Conservation (phyloP, 2,329 filamentous ascomycete genomes). For the Stenocarpella maydis region DNA sequence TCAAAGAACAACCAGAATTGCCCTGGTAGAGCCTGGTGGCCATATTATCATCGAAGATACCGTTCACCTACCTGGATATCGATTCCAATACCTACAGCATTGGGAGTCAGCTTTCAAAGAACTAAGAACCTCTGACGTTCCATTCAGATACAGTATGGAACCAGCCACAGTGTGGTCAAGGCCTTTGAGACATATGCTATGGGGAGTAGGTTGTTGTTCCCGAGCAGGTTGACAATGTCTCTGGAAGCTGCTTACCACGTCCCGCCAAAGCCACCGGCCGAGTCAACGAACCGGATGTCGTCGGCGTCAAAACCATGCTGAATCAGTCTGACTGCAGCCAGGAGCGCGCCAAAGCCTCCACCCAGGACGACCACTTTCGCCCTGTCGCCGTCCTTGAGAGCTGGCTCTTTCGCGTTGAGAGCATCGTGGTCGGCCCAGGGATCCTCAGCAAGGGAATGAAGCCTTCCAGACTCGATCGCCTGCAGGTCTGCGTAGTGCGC, state of each 20-base stretch:
- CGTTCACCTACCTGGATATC: background rate
- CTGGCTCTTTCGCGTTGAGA: conserved; percentile 39
- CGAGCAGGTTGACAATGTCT: too few relatives aligned
- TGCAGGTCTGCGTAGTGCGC: conserved; percentile 45
- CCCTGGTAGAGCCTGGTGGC: too few relatives aligned
- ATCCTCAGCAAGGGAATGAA: conserved; percentile 43
- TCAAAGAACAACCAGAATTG: background rate
- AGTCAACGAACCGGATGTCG: conserved; percentile 46
- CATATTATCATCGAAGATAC: too few relatives aligned
- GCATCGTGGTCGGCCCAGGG: conserved; percentile 47
- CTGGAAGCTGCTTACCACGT: too few relatives aligned
- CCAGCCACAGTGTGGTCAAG: too few relatives aligned
- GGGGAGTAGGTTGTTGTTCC: too few relatives aligned
- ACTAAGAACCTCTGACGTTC: too few relatives aligned
- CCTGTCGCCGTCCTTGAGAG: conserved; percentile 16
- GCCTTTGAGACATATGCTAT: too few relatives aligned
- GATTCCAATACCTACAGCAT: conserved; percentile 28
- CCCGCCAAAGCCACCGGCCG: conserved; percentile 17
- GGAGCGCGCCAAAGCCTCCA: conserved; percentile 46
- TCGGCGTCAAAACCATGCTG: conserved; percentile 43
- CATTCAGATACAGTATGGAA: too few relatives aligned
- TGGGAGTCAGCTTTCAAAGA: too few relatives aligned
- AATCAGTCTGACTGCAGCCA: conserved; percentile 47
- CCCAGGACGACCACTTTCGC: conserved; percentile 41
- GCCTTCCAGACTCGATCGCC: conserved; percentile 29